phyloP scores from a whole-genome alignment of 441 rosid genomes.

The Erodium trifolium region DNA sequence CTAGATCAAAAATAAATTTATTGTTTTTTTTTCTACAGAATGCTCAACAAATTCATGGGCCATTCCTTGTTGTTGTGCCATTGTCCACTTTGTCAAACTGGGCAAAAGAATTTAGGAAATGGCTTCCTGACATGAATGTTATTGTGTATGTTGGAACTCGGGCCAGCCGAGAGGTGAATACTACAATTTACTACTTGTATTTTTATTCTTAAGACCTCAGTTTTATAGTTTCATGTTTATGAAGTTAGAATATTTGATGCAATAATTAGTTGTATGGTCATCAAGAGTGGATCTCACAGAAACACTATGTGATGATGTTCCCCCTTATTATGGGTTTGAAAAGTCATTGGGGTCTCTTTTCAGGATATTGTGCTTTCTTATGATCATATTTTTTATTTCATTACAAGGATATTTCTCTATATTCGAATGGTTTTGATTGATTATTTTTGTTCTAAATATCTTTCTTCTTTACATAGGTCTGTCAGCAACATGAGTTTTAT shows the following conservation, averaged over 20 bases:
- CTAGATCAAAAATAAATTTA: conserved; percentile 9
- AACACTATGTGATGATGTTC: background rate
- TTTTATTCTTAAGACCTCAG: background rate
- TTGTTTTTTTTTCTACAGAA: conserved; percentile 39
- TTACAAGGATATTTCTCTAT: background rate
- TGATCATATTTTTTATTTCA: background rate
- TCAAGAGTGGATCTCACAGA: conserved; percentile 4
- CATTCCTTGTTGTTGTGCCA: conserved; percentile 98
- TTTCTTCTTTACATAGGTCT: conserved; percentile 51
- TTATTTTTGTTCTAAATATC: background rate
- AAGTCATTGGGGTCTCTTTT: background rate
- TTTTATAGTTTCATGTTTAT: background rate
- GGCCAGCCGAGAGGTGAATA: conserved; percentile 91
- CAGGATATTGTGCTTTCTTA: conserved; percentile 6
- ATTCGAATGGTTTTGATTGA: background rate
- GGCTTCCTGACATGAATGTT: conserved; percentile 93
- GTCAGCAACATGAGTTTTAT: conserved; percentile 93
- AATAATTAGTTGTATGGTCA: background rate
- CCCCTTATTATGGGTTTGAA: background rate
- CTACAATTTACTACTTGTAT: background rate
- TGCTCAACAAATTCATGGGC: conserved; percentile 95
- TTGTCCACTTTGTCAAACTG: conserved; percentile 95
- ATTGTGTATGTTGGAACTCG: conserved; percentile 97
- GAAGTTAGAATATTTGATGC: background rate
- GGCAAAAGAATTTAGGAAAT: conserved; percentile 98